phyloP scores from a whole-genome alignment of 176 grass and related monocot species.

The Juncus effusus region DNA sequence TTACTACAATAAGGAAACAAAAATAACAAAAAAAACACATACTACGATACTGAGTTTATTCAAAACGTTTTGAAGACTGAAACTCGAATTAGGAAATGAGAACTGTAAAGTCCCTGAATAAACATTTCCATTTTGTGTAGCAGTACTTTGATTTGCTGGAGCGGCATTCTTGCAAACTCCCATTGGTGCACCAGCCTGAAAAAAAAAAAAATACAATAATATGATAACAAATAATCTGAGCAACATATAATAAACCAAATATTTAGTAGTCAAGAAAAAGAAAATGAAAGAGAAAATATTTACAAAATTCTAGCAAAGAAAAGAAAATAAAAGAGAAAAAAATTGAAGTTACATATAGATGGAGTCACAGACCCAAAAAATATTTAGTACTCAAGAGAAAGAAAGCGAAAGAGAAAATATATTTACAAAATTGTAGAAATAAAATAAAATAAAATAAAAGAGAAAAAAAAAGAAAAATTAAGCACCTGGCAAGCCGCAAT shows the following conservation, averaged over 20 bases:
- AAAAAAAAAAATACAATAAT: constrained; percentile 18
- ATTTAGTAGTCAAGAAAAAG: background rate
- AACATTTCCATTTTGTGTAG: constrained; percentile 41
- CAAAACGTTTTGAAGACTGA: constrained; percentile 13
- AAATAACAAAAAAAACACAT: constrained; percentile 21
- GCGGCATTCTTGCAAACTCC: constrained; percentile 48
- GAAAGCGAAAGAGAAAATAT: background rate
- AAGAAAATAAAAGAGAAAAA: too few relatives aligned
- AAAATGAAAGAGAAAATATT: background rate
- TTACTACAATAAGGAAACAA: constrained; percentile 37
- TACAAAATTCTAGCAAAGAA: too few relatives aligned
- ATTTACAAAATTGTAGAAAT: background rate
- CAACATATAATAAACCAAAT: background rate
- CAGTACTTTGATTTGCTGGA: constrained; percentile 30
- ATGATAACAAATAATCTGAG: background rate
- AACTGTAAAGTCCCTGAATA: constrained; percentile 74
- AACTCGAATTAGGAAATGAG: constrained; percentile 37
- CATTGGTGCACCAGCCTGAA: constrained; percentile 50
- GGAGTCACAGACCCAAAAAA: background rate
- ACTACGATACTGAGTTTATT: background rate
- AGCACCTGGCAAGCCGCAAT: constrained; percentile 73
- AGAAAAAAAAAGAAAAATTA: constrained; percentile 10
- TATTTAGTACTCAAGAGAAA: background rate
- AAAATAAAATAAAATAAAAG: background rate
- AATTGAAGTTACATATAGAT: too few relatives aligned